These are phyloP conservation scores for Beauveria rudraprayagi DNA, from an alignment of 2,329 filamentous ascomycete species.

Conservation along the genomic window DNA sequence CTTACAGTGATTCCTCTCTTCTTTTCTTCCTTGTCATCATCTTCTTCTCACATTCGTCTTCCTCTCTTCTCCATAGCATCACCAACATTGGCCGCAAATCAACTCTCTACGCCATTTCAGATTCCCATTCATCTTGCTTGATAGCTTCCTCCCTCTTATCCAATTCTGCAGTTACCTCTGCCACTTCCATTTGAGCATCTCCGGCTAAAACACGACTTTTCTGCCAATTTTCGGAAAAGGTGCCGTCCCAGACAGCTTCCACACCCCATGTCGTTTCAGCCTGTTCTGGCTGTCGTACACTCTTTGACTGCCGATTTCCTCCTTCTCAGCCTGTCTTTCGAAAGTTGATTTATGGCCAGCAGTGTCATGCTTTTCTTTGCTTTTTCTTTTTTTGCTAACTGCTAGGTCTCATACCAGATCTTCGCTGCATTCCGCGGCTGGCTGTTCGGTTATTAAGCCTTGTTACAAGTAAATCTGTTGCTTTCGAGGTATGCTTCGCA, in stretches of 20 bases:
- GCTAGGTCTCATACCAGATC: conserved; percentile 16
- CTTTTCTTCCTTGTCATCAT: conserved; percentile 10
- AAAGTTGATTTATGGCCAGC: not conserved
- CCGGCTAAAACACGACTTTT: not conserved
- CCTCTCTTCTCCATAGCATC: conserved; percentile 36
- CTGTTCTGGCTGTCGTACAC: not conserved
- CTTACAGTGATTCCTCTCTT: conserved; percentile 5
- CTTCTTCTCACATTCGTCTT: conserved; percentile 22
- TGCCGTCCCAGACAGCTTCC: not conserved
- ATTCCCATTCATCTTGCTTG: conserved; percentile 44
- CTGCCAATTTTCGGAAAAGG: not conserved
- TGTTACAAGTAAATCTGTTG: conserved; percentile 24
- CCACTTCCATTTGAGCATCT: not conserved
- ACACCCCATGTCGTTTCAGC: not conserved
- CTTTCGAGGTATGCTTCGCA: conserved; percentile 22
- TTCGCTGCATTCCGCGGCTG: conserved; percentile 19
- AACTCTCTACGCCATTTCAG: conserved; percentile 29
- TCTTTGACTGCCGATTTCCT: not conserved
- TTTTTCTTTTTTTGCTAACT: conserved; percentile 8
- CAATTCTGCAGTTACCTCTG: conserved; percentile 15
- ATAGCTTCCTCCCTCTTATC: conserved; percentile 46
- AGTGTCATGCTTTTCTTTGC: not conserved
- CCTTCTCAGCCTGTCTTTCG: not conserved
- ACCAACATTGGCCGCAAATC: conserved; percentile 35
- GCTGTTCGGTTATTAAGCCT: conserved; percentile 25